These are phyloP conservation scores for Colletotrichum chrysophilum DNA, from an alignment of 2,329 filamentous ascomycete species.

Conservation along the genomic window DNA sequence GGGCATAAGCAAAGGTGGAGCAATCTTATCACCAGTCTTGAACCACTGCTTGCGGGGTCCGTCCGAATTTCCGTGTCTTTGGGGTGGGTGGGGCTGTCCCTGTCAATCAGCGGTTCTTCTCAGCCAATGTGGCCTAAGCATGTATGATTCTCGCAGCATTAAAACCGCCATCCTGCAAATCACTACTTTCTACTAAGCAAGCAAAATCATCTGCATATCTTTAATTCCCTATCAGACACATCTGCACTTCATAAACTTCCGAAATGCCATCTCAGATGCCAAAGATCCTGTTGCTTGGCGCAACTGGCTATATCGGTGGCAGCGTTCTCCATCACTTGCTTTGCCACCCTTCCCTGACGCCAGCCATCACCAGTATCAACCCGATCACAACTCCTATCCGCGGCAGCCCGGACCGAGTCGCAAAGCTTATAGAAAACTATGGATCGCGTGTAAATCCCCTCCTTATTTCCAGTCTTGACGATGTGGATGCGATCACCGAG, in stretches of 20 bases:
- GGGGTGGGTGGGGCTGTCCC: no score
- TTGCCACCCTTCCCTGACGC: background rate
- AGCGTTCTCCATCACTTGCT: background rate
- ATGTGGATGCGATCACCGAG: no score
- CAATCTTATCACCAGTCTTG: no score
- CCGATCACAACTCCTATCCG: background rate
- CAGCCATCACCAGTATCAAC: background rate
- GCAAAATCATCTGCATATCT: background rate
- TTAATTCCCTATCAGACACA: background rate
- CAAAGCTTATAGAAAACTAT: no score
- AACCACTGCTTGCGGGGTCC: no score
- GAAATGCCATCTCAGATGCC: background rate
- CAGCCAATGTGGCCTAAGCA: no score
- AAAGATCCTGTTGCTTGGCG: background rate
- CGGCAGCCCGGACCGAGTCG: no score
- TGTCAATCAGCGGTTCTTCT: no score
- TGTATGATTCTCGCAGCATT: background rate
- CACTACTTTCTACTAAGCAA: background rate
- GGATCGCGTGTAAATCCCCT: no score
- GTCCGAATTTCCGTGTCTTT: no score
- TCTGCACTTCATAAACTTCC: background rate
- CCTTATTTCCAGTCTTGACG: no score
- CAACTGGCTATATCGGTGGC: background rate
- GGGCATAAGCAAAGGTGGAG: no score
- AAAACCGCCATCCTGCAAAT: background rate